Conservation (phyloP, 2,329 filamentous ascomycete genomes). For the Fusarium penzigii region DNA sequence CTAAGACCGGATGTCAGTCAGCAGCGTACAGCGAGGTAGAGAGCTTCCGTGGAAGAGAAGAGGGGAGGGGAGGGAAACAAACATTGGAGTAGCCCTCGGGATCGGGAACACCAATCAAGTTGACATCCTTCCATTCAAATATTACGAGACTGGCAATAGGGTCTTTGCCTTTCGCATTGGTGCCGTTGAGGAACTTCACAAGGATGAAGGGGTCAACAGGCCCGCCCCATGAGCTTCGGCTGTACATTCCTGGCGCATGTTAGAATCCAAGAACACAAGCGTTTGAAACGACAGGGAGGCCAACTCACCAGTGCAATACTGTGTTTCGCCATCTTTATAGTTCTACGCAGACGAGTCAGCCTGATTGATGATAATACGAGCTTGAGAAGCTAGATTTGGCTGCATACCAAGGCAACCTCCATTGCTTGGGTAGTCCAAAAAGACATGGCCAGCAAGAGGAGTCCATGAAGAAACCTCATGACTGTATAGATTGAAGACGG, state of each 20-base stretch:
- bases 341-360: constrained; percentile 54
- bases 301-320: constrained; percentile 69
- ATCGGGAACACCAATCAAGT: constrained; percentile 71
- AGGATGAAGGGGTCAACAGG: constrained; percentile 86
- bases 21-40: constrained; percentile 3
- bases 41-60: not conserved
- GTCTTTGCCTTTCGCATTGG: constrained; percentile 60
- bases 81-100: constrained; percentile 56
- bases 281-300: not conserved
- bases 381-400: constrained; percentile 2
- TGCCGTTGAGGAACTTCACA: constrained; percentile 70
- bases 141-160: constrained; percentile 82
- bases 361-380: constrained; percentile 2
- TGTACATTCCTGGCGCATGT: constrained; percentile 76
- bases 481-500: constrained; percentile 18
- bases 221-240: constrained; percentile 84
- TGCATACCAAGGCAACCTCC: constrained; percentile 58
- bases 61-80: constrained; percentile 32
- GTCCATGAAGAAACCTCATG: constrained; percentile 58
- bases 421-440: constrained; percentile 55
- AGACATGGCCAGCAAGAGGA: constrained; percentile 55
- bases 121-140: constrained; percentile 90
- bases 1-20: constrained; percentile 25
- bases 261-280: not conserved
- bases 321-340: constrained; percentile 72